Conservation (phyloP, 371 early-diverging fungal species). For the Rhizopus microsporus region DNA sequence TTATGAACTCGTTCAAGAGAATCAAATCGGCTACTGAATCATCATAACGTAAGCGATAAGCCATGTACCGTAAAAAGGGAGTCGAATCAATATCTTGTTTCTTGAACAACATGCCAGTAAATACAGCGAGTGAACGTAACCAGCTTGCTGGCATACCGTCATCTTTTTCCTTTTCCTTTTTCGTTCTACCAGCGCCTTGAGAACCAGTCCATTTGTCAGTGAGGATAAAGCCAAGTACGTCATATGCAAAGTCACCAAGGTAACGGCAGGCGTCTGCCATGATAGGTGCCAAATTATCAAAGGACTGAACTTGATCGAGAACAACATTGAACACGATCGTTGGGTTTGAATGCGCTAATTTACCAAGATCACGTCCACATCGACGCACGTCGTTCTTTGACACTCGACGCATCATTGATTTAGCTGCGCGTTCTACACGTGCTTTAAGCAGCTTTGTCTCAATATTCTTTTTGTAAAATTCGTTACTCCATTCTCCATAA, state of each 20-base stretch:
- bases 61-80: slow-evolving; percentile 68
- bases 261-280: slow-evolving; percentile 90
- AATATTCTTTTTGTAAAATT: slow-evolving; percentile 54
- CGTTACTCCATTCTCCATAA: slow-evolving; percentile 83
- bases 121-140: slow-evolving; percentile 68
- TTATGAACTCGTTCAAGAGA: slow-evolving; percentile 73
- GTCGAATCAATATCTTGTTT: slow-evolving; percentile 70
- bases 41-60: slow-evolving; percentile 58
- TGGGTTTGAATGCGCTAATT: slow-evolving; percentile 83
- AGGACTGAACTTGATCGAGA: slow-evolving; percentile 77
- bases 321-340: slow-evolving; percentile 74
- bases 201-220: slow-evolving; percentile 69
- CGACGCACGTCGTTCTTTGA: slow-evolving; percentile 81
- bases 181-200: slow-evolving; percentile 42
- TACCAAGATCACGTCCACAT: slow-evolving; percentile 83
- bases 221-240: slow-evolving; percentile 76
- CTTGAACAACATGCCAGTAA: slow-evolving; percentile 71
- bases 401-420: slow-evolving; percentile 73
- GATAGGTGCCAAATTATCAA: slow-evolving; percentile 83
- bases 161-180: slow-evolving; percentile 58
- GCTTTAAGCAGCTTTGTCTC: slow-evolving; percentile 53
- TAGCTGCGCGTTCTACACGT: slow-evolving; percentile 59
- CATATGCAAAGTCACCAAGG: slow-evolving; percentile 81
- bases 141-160: slow-evolving; percentile 56
- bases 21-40: slow-evolving; percentile 56